Evolutionary conservation across 139 green algal species (phyloP).

Genomic region (Zygnema circumcarinatum): DNA sequence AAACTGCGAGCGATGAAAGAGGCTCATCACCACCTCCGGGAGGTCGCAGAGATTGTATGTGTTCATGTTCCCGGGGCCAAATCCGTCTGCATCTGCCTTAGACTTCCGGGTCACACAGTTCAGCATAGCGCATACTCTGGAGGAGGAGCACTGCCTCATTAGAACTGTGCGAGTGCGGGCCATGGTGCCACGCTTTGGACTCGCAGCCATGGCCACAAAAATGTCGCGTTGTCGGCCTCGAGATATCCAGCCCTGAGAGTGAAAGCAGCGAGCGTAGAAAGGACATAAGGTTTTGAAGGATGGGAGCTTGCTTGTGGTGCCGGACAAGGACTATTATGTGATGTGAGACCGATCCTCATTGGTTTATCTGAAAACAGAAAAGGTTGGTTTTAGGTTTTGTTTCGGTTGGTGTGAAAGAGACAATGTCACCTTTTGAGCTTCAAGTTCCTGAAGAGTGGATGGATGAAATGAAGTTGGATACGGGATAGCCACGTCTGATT

Average conservation of each 20-base stretch:
- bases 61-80: background rate
- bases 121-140: background rate
- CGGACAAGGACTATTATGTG: no score
- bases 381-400: no score
- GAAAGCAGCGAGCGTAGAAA: no score
- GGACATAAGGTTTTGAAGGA: no score
- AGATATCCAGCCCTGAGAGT: background rate
- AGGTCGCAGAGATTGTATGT: background rate
- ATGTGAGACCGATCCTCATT: no score
- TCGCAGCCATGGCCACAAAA: background rate
- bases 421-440: no score
- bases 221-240: background rate
- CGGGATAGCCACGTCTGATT: no score
- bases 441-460: no score
- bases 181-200: background rate
- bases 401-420: no score
- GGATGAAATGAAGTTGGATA: no score
- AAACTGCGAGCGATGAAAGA: conserved; percentile 1
- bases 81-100: background rate
- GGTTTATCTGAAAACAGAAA: no score
- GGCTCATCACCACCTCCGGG: background rate
- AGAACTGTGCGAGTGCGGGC: background rate
- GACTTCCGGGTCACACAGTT: background rate
- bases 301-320: no score
- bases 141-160: background rate